Conservation (phyloP, 1,139 yeast species). For the Saccharomyces hybrid region DNA sequence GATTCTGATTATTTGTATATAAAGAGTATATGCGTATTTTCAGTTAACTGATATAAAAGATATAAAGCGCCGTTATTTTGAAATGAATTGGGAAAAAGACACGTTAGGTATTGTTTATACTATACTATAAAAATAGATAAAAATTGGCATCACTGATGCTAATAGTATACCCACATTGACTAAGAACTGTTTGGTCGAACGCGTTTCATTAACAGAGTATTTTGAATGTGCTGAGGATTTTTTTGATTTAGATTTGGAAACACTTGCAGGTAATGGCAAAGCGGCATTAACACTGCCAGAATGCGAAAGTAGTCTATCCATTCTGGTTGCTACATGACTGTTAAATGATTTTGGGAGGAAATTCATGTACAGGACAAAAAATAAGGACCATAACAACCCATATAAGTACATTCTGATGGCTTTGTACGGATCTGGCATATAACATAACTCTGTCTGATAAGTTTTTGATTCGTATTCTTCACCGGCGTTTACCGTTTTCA, state of each 20-base stretch:
- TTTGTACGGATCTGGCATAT: conserved; percentile 60
- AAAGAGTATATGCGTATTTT: background rate
- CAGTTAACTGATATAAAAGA: background rate
- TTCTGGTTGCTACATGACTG: conserved; percentile 10
- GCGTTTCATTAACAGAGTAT: conserved; percentile 8
- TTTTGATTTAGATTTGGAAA: conserved; percentile 1
- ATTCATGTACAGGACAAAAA: conserved; percentile 15
- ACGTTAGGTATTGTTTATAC: background rate
- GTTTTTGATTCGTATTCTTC: conserved; percentile 11
- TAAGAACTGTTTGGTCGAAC: conserved; percentile 5
- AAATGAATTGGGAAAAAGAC: background rate
- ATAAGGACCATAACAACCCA: conserved; percentile 23
- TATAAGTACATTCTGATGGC: conserved; percentile 40
- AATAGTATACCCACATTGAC: conserved; percentile 7
- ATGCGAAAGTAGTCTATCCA: conserved; percentile 8
- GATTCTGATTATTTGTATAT: background rate
- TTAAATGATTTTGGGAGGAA: conserved; percentile 20
- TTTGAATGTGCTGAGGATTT: conserved; percentile 1
- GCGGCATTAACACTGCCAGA: conserved; percentile 2
- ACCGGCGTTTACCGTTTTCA: conserved; percentile 9
- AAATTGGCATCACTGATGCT: conserved; percentile 9
- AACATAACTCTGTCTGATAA: conserved; percentile 39
- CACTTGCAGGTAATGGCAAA: conserved; percentile 16
- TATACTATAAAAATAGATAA: conserved; percentile 11
- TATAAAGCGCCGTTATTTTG: background rate